Conservation (phyloP, 2,329 filamentous ascomycete genomes). For the Talaromyces sp. region DNA sequence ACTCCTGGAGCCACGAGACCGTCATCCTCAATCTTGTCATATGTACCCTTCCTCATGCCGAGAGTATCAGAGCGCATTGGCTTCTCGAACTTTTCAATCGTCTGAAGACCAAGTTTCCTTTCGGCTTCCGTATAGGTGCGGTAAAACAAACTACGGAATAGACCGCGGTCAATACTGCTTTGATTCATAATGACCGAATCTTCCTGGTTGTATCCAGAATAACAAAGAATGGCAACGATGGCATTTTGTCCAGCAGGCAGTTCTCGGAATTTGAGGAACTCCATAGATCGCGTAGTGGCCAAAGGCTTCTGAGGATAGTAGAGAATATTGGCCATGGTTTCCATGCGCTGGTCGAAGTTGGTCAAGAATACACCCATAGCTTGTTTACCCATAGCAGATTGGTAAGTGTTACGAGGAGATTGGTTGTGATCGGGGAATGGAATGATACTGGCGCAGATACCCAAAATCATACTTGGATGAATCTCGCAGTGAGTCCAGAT, state of each 20-base stretch:
- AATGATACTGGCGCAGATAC: constrained; percentile 98
- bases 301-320: constrained; percentile 98
- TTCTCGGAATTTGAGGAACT: constrained; percentile 97
- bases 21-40: constrained; percentile 96
- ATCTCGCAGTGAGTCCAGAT: constrained; percentile 99
- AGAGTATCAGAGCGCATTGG: constrained; percentile 83
- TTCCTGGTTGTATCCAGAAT: constrained; percentile 99
- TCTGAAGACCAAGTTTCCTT: constrained; percentile 89
- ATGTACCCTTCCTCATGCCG: constrained; percentile 88
- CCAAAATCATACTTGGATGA: constrained; percentile 97
- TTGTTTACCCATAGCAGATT: constrained; percentile 99
- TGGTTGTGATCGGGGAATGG: constrained; percentile 98
- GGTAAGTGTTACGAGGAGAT: constrained; percentile 97
- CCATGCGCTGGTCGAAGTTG: constrained; percentile 95
- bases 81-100: constrained; percentile 93
- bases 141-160: constrained; percentile 98
- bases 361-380: constrained; percentile 99
- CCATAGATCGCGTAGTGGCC: constrained; percentile 94
- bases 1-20: constrained; percentile 91
- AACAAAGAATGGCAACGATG: constrained; percentile 94
- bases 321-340: constrained; percentile 98
- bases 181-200: constrained; percentile 99
- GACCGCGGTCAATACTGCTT: constrained; percentile 92
- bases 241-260: constrained; percentile 95
- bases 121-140: constrained; percentile 95